Conservation (phyloP, 2,329 filamentous ascomycete species). For the Gaeumannomyces tritici region DNA sequence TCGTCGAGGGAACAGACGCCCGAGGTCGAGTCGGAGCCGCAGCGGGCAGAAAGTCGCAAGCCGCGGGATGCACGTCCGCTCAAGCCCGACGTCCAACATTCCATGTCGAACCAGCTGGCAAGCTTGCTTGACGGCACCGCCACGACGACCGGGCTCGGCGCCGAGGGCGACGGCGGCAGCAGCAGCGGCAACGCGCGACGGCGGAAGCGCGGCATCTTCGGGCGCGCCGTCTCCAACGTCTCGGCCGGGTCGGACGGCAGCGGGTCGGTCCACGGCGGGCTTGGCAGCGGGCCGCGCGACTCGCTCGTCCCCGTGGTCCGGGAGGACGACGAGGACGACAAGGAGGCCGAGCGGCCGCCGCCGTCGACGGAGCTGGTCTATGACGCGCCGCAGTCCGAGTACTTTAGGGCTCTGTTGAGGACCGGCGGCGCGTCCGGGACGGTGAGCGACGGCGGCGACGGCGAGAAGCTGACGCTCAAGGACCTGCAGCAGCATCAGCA, state of each 20-base stretch:
- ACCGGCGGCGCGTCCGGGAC: slow-evolving; percentile 12
- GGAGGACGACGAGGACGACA: slow-evolving; percentile 10
- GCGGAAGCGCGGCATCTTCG: slow-evolving; percentile 41
- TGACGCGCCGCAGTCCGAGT: slow-evolving; percentile 37
- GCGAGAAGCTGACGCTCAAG: slow-evolving; percentile 5
- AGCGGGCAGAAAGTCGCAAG: slow-evolving; percentile 1
- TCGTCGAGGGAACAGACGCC: slow-evolving; percentile 11
- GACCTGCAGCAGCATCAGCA: slow-evolving; percentile 2
- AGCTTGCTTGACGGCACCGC: slow-evolving; percentile 8
- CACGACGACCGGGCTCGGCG: slow-evolving; percentile 1
- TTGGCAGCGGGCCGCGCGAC: background rate
- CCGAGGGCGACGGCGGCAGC: slow-evolving; percentile 7
- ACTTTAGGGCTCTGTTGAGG: slow-evolving; percentile 32
- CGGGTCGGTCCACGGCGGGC: slow-evolving; percentile 12
- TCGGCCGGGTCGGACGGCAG: slow-evolving; percentile 41
- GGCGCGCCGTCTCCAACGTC: slow-evolving; percentile 48
- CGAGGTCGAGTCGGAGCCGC: slow-evolving; percentile 10
- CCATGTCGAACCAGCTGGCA: slow-evolving; percentile 4
- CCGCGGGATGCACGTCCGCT: slow-evolving; percentile 7
- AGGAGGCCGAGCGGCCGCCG: slow-evolving; percentile 16
- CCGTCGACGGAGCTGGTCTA: slow-evolving; percentile 45
- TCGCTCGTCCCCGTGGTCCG: slow-evolving; percentile 10
- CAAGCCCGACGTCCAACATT: slow-evolving; percentile 11
- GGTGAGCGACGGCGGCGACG: background rate
- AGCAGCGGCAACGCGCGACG: slow-evolving; percentile 16